Evolutionary conservation across 2,329 filamentous ascomycete species (phyloP).

Genomic region (Aspergillus niger): DNA sequence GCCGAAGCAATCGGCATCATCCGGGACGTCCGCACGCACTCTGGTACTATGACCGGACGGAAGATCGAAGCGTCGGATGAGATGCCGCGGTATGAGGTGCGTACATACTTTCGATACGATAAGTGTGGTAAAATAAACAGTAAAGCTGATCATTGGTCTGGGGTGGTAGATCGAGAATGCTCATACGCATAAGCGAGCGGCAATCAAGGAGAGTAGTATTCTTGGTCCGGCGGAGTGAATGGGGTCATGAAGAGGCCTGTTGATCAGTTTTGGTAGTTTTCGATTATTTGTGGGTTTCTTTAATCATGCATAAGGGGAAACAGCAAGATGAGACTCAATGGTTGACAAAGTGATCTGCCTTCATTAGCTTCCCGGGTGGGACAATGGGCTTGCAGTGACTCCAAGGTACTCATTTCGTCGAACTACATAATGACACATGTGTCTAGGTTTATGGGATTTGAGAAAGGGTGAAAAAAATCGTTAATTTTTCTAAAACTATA

Average conservation of each 20-base stretch:
- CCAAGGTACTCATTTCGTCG: not conserved
- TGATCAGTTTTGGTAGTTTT: too few relatives aligned
- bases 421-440: not conserved
- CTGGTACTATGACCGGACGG: slow-evolving; percentile 36
- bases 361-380: not conserved
- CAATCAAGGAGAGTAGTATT: slow-evolving; percentile 4
- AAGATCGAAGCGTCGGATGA: slow-evolving; percentile 35
- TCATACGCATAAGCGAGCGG: not conserved
- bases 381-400: not conserved
- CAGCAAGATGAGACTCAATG: not conserved
- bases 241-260: not conserved
- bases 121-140: not conserved
- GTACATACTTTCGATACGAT: not conserved
- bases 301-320: not conserved
- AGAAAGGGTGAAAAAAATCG: not conserved
- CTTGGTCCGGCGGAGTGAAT: not conserved
- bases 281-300: not conserved
- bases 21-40: slow-evolving; percentile 37
- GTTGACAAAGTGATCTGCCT: not conserved
- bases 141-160: not conserved
- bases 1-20: slow-evolving; percentile 42
- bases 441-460: not conserved
- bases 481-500: not conserved
- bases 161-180: not conserved
- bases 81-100: not conserved